Base-by-base conservation (phyloP, 2,329 filamentous ascomycete genomes). In the Fusarium cicatricum region DNA sequence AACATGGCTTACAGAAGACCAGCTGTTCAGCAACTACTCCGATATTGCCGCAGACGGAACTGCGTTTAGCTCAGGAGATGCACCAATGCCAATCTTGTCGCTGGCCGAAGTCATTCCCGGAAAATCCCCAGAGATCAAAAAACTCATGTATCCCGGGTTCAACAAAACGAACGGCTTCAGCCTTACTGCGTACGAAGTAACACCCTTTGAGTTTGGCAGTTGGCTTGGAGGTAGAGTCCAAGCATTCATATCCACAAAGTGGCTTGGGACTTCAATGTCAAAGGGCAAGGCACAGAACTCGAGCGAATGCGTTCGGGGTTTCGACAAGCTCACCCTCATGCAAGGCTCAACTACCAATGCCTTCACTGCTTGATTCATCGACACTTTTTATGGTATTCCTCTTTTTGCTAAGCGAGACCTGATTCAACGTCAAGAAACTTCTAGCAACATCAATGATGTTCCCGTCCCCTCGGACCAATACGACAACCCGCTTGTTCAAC, bases 121-220 rank as follows among this genome's bases (percentile, higher is more conserved):
- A 2, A 57, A 63, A 1, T 72, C 70, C 0, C 70, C 70, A 0
- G 58, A 62, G 16, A 69, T 72, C 2, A 61, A 62, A 3, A 64
- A 62, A 9, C 58, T 72, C 31, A 61, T 70, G 67, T 72, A 66
- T 16, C 70, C 70, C 0, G 66, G 64, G 0, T 50, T 58, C 23
- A 70, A 71, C 42, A 41, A 19, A 3, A 70, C 70, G 1, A 60
- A 69, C 0, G 60, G 60, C 12, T 72, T 71, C 55, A 71, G 72
- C 17, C 34, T 70, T 3, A 71, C 73, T 0, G 63, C 70, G 2
- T 74, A 72, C 40, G 72, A 74, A 39, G 61, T 74, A 1, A 74
- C 64, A 0, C 71, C 72, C 0, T 74, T 69, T 33, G 71, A 74
- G 40, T 72, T 73, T 17, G 72, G 72, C 8, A 68, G 66, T 21